Conservation (phyloP, 352 stramenopile genomes). For the Globisporangium paroecandrum region DNA sequence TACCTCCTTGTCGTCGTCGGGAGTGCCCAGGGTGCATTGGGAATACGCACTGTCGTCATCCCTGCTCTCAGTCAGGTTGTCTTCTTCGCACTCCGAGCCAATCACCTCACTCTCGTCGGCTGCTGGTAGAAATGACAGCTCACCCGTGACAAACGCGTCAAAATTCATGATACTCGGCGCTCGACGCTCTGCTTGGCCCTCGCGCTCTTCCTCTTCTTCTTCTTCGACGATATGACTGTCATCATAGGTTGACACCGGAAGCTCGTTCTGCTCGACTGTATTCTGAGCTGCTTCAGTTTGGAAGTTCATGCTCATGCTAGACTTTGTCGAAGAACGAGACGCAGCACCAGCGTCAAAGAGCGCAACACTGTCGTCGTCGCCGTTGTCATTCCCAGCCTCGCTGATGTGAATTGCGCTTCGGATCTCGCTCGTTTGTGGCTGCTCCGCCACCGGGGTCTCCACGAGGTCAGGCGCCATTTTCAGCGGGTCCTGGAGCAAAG, state of each 20-base stretch:
- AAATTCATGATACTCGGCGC: slow-evolving; percentile 18
- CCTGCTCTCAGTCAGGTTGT: slow-evolving; percentile 1
- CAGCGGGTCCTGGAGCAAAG: neutral
- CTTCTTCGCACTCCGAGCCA: neutral
- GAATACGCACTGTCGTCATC: slow-evolving; percentile 3
- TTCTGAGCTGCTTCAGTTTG: neutral
- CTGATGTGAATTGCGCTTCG: neutral
- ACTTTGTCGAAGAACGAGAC: neutral
- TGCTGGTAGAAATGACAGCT: neutral
- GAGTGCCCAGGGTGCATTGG: neutral
- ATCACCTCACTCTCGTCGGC: neutral
- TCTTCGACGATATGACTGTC: neutral
- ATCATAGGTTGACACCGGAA: neutral
- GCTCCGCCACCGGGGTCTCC: neutral
- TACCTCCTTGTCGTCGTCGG: slow-evolving; percentile 7
- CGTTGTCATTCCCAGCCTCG: neutral
- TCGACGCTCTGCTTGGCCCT: neutral
- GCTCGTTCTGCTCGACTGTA: neutral
- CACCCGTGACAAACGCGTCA: slow-evolving; percentile 16
- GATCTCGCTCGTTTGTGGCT: neutral
- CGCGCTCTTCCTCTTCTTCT: neutral
- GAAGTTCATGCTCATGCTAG: neutral
- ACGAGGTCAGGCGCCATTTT: neutral
- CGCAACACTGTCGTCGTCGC: neutral
- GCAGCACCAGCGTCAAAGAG: neutral